Evolutionary conservation across 1,284 basidiomycete genomes (phyloP).

Genomic region (Anthracocystis panici-leucophaei): DNA sequence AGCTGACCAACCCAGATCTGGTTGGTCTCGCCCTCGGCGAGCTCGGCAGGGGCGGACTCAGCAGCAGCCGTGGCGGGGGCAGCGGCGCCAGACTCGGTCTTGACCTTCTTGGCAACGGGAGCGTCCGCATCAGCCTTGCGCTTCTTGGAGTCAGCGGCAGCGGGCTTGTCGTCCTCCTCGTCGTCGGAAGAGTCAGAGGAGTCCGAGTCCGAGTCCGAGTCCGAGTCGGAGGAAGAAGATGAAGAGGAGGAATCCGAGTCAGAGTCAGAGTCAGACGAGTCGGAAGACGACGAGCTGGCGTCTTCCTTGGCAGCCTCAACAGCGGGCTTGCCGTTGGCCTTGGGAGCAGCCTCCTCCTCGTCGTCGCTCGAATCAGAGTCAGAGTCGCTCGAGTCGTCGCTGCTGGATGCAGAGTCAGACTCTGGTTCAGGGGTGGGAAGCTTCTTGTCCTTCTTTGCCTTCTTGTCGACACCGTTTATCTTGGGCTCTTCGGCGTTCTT

Average conservation of each 20-base stretch:
- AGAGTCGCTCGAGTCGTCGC: slow-evolving; percentile 18
- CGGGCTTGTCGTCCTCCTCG: slow-evolving; percentile 68
- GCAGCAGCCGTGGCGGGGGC: slow-evolving; percentile 60
- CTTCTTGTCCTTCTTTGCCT: slow-evolving; percentile 59
- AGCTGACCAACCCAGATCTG: slow-evolving; percentile 92
- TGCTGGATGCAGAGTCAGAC: slow-evolving; percentile 26
- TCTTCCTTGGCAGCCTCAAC: slow-evolving; percentile 23
- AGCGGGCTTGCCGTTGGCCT: slow-evolving; percentile 51
- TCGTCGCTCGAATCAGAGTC: slow-evolving; percentile 15
- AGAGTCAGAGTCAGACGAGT: slow-evolving; percentile 24
- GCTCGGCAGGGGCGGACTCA: slow-evolving; percentile 51
- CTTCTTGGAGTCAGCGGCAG: slow-evolving; percentile 73
- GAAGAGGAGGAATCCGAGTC: slow-evolving; percentile 25
- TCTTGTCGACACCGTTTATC: slow-evolving; percentile 51
- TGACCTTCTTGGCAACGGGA: slow-evolving; percentile 83
- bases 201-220: slow-evolving; percentile 33
- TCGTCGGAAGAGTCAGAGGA: slow-evolving; percentile 53
- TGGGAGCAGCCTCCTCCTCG: slow-evolving; percentile 50
- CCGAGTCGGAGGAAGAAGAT: slow-evolving; percentile 32
- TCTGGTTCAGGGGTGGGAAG: slow-evolving; percentile 50
- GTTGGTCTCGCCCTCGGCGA: slow-evolving; percentile 74
- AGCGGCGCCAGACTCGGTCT: slow-evolving; percentile 72
- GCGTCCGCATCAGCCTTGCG: slow-evolving; percentile 83
- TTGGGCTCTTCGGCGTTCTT: slow-evolving; percentile 35
- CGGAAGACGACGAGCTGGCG: slow-evolving; percentile 34